Evolutionary conservation across 106 monocot genomes (phyloP), one percentile per base, ranked within the genome.

Genomic region (Acanthochlamys bracteata): DNA sequence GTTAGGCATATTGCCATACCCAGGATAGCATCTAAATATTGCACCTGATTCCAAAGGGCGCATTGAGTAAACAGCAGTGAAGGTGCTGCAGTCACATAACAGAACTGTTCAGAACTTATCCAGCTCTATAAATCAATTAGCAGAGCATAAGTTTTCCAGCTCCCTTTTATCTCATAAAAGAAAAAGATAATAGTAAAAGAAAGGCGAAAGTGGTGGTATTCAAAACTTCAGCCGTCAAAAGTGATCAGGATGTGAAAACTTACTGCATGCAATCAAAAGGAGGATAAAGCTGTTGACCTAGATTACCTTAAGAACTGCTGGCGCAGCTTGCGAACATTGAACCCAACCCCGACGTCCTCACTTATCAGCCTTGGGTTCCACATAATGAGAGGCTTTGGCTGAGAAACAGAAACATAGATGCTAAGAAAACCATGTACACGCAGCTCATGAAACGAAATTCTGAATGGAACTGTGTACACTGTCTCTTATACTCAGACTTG

Each of bases 301-400:
- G n/a, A 39, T 72, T 85, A 78, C 95, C 90, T 90, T 65, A 90
- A 69, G 62, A 96, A 90, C 43, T 80, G 61, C 41, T 65, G 80
- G 40, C 95, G 82, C 57, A 96, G 62, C 43, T 83, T 96, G 20
- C 95, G 84, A n/a, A 85, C 90, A 70, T 96, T 96, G 76, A 96
- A 87, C n/a, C 95, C 95, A 72, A 96, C 90, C 73, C 95, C 90
- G 69, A 96, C 84, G 80, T 90, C 95, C 80, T 79, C 80, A 63
- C 95, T 96, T 3, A 96, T 75, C 70, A 96, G 90, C 39, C 95
- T 76, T 70, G 95, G 95, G 57, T 96, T 96, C 95, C 95, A 96
- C 95, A 96, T 96, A 52, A 96, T 70, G 54, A 96, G 95, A 25
- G 95, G 87, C 66, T 82, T 96, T 65, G 87, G 87, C 95, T 96